Evolutionary conservation across 805 yeast genomes (phyloP), one percentile per base, ranked within the genome.

Genomic region (Barnettozyma botsteinii): DNA sequence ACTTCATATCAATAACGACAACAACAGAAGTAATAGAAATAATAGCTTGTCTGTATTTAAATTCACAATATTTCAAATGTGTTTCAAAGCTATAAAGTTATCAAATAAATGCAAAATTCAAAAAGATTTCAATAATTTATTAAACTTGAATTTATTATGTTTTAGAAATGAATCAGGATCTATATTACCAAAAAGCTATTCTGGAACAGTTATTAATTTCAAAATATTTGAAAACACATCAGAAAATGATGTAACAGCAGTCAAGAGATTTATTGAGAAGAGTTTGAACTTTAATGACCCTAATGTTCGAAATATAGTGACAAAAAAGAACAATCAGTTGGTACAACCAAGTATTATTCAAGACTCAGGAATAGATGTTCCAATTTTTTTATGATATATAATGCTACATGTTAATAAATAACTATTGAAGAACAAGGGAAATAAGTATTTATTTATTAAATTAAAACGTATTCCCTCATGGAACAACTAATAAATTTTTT

Each of bases 81-180:
- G 75, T 13, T 50, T 73, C 22, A 71, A 65, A 38, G 74, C 81
- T 12, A 61, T 73, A 7, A 66, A 60, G 34, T 56, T 73, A 18
- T 74, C 85, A 1, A 69, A 71, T 32, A 66, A 72, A 37, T 73
- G 79, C 15, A 65, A 78, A 42, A 60, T 81, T 8, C 61, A 82
- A 38, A 71, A 72, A 57, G 86, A 79, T 56, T 50, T 11, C 3
- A 27, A 56, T 15, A 60, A 63, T 41, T 42, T 69, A 3, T 49
- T 75, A 40, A 69, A 69, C 47, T 56, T 74, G 1, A 75, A 72
- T 47, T 59, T 73, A 23, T 53, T 73, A 42, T 68, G 75, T 5
- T 55, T 41, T 41, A 56, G 52, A 2, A 41, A 22, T 30, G 57
- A 55, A 14, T 8, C 33, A 12, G 43, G 40, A 2, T 40, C 43